These are phyloP conservation scores for Penicillium silybi DNA, from an alignment of 495 filamentous ascomycete genomes.

Conservation along the genomic window DNA sequence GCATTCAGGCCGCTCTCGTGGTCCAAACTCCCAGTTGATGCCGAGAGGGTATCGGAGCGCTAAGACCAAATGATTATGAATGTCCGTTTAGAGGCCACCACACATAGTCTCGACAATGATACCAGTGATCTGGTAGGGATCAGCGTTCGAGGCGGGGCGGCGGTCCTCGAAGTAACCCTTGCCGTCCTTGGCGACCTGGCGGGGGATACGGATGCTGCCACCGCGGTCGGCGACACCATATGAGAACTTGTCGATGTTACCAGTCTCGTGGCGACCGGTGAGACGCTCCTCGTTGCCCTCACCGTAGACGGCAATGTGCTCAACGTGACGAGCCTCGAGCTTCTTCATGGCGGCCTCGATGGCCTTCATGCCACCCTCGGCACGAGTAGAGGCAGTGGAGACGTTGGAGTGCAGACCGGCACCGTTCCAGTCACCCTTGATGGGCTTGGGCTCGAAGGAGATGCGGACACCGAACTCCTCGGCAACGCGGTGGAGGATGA, in stretches of 20 bases:
- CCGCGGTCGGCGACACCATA: slow-evolving; percentile 97
- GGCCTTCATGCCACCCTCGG: slow-evolving; percentile 88
- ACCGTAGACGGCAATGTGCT: slow-evolving; percentile 98
- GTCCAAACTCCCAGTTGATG: slow-evolving; percentile 41
- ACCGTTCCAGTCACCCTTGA: slow-evolving; percentile 99
- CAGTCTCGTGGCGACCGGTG: slow-evolving; percentile 95
- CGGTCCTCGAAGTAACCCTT: slow-evolving; percentile 99
- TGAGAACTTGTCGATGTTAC: slow-evolving; percentile 86
- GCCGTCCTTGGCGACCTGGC: slow-evolving; percentile 84
- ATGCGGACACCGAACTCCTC: slow-evolving; percentile 97
- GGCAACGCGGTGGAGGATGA: slow-evolving; percentile 91
- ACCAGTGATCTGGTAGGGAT: slow-evolving; percentile 94
- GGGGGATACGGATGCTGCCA: slow-evolving; percentile 88
- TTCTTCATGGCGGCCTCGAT: slow-evolving; percentile 86
- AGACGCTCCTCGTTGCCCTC: slow-evolving; percentile 90
- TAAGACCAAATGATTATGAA: slow-evolving; percentile 39
- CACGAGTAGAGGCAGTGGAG: slow-evolving; percentile 80
- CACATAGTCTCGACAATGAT: slow-evolving; percentile 79
- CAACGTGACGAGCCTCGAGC: slow-evolving; percentile 80
- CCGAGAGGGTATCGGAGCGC: slow-evolving; percentile 47
- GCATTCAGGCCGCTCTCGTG: slow-evolving; percentile 40
- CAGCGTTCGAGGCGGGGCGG: slow-evolving; percentile 89
- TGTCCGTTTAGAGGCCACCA: slow-evolving; percentile 39
- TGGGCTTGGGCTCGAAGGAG: slow-evolving; percentile 95
- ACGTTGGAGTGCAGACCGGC: slow-evolving; percentile 98